Base-by-base conservation (phyloP, 2,329 filamentous ascomycete genomes). In the Epichloe elymi region DNA sequence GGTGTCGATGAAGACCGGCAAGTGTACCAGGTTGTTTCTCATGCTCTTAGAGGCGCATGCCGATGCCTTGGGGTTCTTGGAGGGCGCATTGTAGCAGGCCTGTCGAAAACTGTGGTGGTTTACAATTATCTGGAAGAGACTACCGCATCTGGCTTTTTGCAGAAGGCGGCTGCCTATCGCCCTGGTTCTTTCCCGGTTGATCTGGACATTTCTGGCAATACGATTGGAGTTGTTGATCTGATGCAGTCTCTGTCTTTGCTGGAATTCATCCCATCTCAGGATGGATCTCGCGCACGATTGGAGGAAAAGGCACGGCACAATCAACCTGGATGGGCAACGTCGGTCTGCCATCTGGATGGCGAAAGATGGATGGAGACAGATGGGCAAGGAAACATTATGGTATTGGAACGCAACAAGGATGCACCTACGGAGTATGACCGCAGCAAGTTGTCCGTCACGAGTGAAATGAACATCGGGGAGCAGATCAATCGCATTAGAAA, bases 231-330 rank as follows among this genome's bases (percentile, higher is more conserved):
- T 10, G 86, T 85, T 0, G 93, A 98, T 62, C 71, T 98, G 44
- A 96, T 95, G 86, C 96, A 97, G 69, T 95, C 88, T 1, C 74
- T 95, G 23, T 83, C 85, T 1, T 70, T 97, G 5, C 73, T 96
- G 8, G 75, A 93, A 61, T 93, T 85, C 61, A 71, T 74, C 0
- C 74, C 75, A 3, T 76, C 80, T 2, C 65, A 73, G 20, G 68
- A 78, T 3, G 79, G 76, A 1, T 66, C 77, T n/a, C 68, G 75
- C 11, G 78, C 83, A 50, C 78, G 73, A 49, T 73, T 97, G 7
- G 73, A 74, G 0, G 88, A 95, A 70, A 73, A 86, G 3, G 86
- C 85, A 3, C 78, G 90, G 19, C 88, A 96, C 63, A 88, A 84
- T 59, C 82, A 91, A 60, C 83, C 86, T 1, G 74, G 82, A 1